Conservation (phyloP, 2,329 filamentous ascomycete species). For the Fusarium albosuccineum region DNA sequence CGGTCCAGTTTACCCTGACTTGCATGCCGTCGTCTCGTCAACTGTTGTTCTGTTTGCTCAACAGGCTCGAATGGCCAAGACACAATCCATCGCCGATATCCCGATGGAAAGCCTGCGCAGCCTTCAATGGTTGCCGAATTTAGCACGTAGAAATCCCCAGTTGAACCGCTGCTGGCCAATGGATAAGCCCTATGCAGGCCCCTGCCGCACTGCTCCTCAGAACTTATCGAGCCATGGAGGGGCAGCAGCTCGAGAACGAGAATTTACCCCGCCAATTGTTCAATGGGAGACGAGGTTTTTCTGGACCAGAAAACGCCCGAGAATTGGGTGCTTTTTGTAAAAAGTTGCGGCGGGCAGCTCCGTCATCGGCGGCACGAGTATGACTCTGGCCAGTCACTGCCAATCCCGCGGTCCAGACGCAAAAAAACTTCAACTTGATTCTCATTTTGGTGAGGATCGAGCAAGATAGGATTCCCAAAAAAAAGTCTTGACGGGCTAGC, state of each 20-base stretch:
- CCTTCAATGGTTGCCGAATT: slow-evolving; percentile 15
- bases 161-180: slow-evolving; percentile 20
- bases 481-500: slow-evolving; percentile 21
- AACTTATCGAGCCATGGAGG: not conserved
- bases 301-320: slow-evolving; percentile 2
- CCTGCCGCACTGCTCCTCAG: slow-evolving; percentile 9
- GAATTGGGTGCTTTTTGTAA: slow-evolving; percentile 14
- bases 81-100: slow-evolving; percentile 9
- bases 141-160: slow-evolving; percentile 15
- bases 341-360: slow-evolving; percentile 23
- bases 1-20: not conserved
- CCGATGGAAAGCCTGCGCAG: slow-evolving; percentile 20
- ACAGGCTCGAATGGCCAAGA: not conserved
- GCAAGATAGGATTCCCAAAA: not conserved
- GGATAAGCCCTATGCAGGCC: slow-evolving; percentile 10
- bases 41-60: not conserved
- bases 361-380: slow-evolving; percentile 33
- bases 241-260: slow-evolving; percentile 12
- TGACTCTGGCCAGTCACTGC: slow-evolving; percentile 19
- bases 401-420: slow-evolving; percentile 23
- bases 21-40: not conserved
- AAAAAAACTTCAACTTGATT: slow-evolving; percentile 16
- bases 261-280: slow-evolving; percentile 36
- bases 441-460: slow-evolving; percentile 3
- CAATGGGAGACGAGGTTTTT: slow-evolving; percentile 22